Conservation (phyloP, 768 basidiomycete species). For the Mycena epipterygia region DNA sequence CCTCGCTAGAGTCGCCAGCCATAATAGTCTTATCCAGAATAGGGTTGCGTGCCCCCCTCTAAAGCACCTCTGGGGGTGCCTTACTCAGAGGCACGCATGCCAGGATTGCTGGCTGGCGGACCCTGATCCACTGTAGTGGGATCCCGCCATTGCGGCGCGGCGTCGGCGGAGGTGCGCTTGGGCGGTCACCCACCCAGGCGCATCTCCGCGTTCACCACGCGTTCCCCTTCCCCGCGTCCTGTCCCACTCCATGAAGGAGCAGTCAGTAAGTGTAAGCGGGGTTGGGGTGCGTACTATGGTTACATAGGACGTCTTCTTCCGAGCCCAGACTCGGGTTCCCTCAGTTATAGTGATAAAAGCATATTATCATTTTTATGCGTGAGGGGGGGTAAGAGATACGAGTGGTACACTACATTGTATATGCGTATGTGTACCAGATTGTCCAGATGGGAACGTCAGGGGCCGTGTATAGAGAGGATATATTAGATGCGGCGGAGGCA, state of each 20-base stretch:
- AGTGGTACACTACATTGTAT: neutral
- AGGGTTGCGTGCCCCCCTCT: neutral
- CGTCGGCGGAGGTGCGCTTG: neutral
- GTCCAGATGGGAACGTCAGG: neutral
- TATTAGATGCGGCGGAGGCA: too few species aligned
- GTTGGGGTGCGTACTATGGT: neutral
- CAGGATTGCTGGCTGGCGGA: conserved; percentile 26
- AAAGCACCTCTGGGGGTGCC: neutral
- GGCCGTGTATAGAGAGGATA: neutral
- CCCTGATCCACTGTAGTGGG: conserved; percentile 15
- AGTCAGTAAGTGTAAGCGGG: neutral
- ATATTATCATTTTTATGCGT: neutral
- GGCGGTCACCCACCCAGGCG: neutral
- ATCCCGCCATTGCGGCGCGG: conserved; percentile 20
- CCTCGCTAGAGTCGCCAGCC: neutral
- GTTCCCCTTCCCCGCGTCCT: conserved; percentile 2
- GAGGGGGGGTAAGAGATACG: neutral
- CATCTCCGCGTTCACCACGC: neutral
- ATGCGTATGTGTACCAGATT: neutral
- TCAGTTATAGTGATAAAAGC: neutral
- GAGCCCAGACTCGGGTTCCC: conserved; percentile 16
- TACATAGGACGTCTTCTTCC: conserved; percentile 1
- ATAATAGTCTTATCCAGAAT: neutral
- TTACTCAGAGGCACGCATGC: neutral
- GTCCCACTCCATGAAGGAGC: neutral